A percentile compares a stretch with the other conserved stretches of the same genome.
phyloP scores from a whole-genome alignment of 2,329 filamentous ascomycete genomes.

The Hypoxylon sp. region DNA sequence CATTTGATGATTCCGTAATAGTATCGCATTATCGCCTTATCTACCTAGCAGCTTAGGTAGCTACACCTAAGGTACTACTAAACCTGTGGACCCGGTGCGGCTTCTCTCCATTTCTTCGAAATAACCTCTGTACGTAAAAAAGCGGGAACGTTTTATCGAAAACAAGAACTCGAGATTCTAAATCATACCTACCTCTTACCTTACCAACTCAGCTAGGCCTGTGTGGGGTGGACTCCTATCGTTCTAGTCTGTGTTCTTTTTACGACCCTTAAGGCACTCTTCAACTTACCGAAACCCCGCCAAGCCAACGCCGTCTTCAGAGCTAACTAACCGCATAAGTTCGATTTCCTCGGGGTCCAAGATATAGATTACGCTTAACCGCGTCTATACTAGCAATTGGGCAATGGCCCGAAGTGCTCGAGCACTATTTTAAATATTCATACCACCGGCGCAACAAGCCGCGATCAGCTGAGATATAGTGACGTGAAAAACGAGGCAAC shows the following conservation, averaged over 20 bases:
- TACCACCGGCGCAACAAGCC: slow-evolving; percentile 18
- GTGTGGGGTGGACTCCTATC: slow-evolving; percentile 2
- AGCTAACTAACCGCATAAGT: slow-evolving; percentile 26
- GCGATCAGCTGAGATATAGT: slow-evolving; percentile 38
- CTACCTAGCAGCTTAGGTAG: background rate
- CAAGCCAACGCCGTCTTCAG: slow-evolving; percentile 34
- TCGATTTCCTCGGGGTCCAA: slow-evolving; percentile 11
- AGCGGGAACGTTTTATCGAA: background rate
- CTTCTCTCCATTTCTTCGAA: slow-evolving; percentile 8
- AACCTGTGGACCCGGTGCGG: slow-evolving; percentile 3
- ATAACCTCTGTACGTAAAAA: slow-evolving; percentile 8
- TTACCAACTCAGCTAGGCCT: background rate
- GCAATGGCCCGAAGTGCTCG: slow-evolving; percentile 28
- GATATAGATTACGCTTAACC: slow-evolving; percentile 25
- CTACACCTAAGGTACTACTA: background rate
- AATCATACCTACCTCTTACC: slow-evolving; percentile 6
- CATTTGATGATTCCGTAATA: slow-evolving; percentile 3
- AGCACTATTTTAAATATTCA: slow-evolving; percentile 30
- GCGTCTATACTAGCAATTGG: slow-evolving; percentile 27
- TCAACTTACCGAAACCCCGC: slow-evolving; percentile 30
- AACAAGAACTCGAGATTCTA: background rate
- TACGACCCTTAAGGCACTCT: background rate
- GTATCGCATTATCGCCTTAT: slow-evolving; percentile 10
- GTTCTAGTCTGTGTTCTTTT: background rate
- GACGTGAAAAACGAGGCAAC: slow-evolving; percentile 29